A percentile compares a stretch with the other conserved stretches of the same genome.
Evolutionary conservation across 805 yeast species (phyloP).

Genomic region (Starmerella floris): DNA sequence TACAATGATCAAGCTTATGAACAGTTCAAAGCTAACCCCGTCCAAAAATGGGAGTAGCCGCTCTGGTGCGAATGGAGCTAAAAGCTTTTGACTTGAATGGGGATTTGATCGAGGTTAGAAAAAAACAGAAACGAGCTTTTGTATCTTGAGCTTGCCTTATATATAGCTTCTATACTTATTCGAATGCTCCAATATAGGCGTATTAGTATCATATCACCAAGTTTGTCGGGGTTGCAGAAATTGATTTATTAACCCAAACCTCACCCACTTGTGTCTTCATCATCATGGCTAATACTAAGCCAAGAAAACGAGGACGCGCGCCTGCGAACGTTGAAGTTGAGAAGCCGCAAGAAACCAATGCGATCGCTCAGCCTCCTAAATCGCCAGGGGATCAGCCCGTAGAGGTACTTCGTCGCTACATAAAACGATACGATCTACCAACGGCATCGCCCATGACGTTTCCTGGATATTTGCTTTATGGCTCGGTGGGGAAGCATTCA

Average conservation of each 20-base stretch:
- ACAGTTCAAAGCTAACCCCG: slow-evolving; percentile 66
- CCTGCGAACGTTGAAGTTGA: slow-evolving; percentile 1
- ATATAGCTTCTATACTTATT: too few species aligned
- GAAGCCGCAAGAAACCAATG: slow-evolving; percentile 2
- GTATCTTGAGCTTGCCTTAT: too few species aligned
- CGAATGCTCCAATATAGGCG: too few species aligned
- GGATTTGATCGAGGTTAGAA: too few species aligned
- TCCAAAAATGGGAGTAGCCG: slow-evolving; percentile 71
- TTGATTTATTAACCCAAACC: too few species aligned
- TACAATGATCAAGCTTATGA: slow-evolving; percentile 57
- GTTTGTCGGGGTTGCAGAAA: too few species aligned
- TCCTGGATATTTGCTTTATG: slow-evolving; percentile 56
- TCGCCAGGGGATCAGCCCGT: slow-evolving; percentile 36
- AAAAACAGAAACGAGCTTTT: too few species aligned
- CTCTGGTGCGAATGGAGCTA: too few species aligned
- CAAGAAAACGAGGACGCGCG: slow-evolving; percentile 13
- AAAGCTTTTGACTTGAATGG: too few species aligned
- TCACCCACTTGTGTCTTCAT: neutral
- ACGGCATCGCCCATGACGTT: slow-evolving; percentile 50
- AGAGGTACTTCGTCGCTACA: slow-evolving; percentile 55
- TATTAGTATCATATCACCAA: too few species aligned
- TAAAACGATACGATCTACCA: slow-evolving; percentile 42
- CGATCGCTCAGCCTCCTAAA: neutral
- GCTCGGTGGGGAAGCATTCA: slow-evolving; percentile 64
- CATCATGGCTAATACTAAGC: slow-evolving; percentile 14